These are phyloP conservation scores for Colletotrichum musicola DNA, from an alignment of 2,329 filamentous ascomycete species.

Conservation along the genomic window DNA sequence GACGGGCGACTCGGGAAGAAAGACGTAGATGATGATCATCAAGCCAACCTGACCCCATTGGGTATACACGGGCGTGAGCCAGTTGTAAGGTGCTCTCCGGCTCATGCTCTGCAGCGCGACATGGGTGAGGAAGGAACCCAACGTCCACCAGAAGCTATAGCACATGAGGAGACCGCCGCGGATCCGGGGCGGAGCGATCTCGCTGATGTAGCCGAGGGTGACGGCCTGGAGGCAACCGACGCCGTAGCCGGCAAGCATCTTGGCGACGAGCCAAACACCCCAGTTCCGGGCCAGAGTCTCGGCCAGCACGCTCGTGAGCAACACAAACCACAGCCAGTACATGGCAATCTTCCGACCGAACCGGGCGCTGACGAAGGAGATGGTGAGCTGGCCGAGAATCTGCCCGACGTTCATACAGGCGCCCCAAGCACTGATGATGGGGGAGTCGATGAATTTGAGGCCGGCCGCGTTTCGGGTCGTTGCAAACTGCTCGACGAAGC, in stretches of 20 bases:
- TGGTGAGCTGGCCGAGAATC: slow-evolving; percentile 50
- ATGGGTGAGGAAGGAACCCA: slow-evolving; percentile 57
- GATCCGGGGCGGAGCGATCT: slow-evolving; percentile 55
- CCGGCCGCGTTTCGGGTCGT: slow-evolving; percentile 43
- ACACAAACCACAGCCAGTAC: slow-evolving; percentile 47
- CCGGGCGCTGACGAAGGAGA: slow-evolving; percentile 43
- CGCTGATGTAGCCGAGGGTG: slow-evolving; percentile 55
- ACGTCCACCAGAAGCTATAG: slow-evolving; percentile 58
- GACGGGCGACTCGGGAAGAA: slow-evolving; percentile 55
- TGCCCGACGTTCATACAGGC: slow-evolving; percentile 55
- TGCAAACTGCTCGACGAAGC: slow-evolving; percentile 52
- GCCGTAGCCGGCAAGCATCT: slow-evolving; percentile 52
- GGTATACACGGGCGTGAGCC: slow-evolving; percentile 56
- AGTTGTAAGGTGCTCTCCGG: slow-evolving; percentile 48
- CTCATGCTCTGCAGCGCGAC: slow-evolving; percentile 54
- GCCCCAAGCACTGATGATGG: slow-evolving; percentile 53
- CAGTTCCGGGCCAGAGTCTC: slow-evolving; percentile 52
- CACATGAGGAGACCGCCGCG: slow-evolving; percentile 55
- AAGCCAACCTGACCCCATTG: slow-evolving; percentile 59
- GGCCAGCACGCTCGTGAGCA: slow-evolving; percentile 50
- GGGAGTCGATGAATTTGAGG: slow-evolving; percentile 47
- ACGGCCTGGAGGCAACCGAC: slow-evolving; percentile 58
- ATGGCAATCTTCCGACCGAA: slow-evolving; percentile 49
- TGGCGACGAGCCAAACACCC: slow-evolving; percentile 54
- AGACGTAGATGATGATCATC: slow-evolving; percentile 53